Conservation (phyloP, 257 asterid species). For the Coffea eugenioides region DNA sequence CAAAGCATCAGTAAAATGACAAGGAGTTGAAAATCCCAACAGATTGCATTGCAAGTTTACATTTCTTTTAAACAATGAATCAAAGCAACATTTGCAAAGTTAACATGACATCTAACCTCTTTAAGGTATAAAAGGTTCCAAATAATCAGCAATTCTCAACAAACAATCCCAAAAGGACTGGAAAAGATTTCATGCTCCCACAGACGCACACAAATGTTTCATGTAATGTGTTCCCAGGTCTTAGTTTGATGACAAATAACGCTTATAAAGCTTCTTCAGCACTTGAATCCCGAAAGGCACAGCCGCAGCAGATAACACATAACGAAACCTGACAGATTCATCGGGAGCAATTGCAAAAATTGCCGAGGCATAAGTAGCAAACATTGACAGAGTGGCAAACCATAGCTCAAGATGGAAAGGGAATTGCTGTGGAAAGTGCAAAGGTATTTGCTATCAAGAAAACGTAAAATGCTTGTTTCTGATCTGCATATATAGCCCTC, state of each 20-base stretch:
- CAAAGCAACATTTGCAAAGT: no score
- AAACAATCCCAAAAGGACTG: neutral
- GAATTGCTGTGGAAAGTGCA: conserved; percentile 31
- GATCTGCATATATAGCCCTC: conserved; percentile 42
- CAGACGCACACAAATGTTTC: neutral
- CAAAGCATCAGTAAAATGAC: no score
- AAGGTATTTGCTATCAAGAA: conserved; percentile 30
- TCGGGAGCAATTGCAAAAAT: conserved; percentile 31
- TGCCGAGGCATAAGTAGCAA: conserved; percentile 31
- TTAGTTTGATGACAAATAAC: neutral
- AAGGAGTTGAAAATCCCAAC: no score
- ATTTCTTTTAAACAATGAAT: no score
- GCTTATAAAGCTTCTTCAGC: conserved; percentile 15
- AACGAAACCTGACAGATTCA: conserved; percentile 24
- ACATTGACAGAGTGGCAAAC: conserved; percentile 31
- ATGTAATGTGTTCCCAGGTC: no score
- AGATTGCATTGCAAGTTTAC: no score
- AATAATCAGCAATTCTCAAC: neutral
- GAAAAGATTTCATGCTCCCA: neutral
- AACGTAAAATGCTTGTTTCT: conserved; percentile 8
- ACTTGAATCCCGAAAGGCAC: conserved; percentile 27
- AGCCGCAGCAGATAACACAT: conserved; percentile 22
- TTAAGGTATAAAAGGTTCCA: no score
- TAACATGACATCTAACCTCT: no score
- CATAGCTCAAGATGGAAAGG: conserved; percentile 38